Evolutionary conservation across 208 protist species (phyloP).

Genomic region (Blechomonas ayalai): DNA sequence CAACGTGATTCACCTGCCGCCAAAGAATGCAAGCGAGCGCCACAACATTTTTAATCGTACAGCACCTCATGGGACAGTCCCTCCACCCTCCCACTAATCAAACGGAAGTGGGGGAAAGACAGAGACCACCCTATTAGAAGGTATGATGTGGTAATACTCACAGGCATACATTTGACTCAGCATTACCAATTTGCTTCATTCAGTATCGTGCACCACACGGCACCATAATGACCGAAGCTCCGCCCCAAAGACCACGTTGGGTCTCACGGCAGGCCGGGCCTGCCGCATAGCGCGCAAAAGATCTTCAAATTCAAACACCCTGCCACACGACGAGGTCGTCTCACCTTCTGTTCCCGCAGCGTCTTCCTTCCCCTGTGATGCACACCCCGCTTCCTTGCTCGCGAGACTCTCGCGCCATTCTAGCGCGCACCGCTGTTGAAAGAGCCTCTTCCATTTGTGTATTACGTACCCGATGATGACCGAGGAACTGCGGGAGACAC

Average conservation of each 20-base stretch:
- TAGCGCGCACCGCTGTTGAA: too few species aligned
- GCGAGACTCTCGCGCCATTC: too few species aligned
- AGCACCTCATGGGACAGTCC: too few species aligned
- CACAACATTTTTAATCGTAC: too few species aligned
- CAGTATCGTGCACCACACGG: neutral
- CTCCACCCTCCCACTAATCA: too few species aligned
- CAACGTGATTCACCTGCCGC: neutral
- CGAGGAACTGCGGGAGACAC: slow-evolving; percentile 67
- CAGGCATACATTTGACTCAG: too few species aligned
- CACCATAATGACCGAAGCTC: slow-evolving; percentile 55
- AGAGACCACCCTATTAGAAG: neutral
- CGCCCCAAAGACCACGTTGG: slow-evolving; percentile 60
- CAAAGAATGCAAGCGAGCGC: too few species aligned
- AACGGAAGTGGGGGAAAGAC: too few species aligned
- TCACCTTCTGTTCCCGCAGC: too few species aligned
- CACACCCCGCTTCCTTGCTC: too few species aligned
- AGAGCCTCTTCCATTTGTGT: slow-evolving; percentile 6
- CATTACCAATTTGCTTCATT: neutral
- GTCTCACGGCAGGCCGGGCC: slow-evolving; percentile 37
- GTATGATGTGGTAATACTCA: too few species aligned
- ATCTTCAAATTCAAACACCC: slow-evolving; percentile 6
- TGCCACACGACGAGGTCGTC: neutral
- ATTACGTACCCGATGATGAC: slow-evolving; percentile 61
- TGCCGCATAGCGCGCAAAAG: slow-evolving; percentile 30
- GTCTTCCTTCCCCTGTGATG: too few species aligned